Conservation (phyloP, 2,329 filamentous ascomycete genomes). For the Davidsoniella eucalypti region DNA sequence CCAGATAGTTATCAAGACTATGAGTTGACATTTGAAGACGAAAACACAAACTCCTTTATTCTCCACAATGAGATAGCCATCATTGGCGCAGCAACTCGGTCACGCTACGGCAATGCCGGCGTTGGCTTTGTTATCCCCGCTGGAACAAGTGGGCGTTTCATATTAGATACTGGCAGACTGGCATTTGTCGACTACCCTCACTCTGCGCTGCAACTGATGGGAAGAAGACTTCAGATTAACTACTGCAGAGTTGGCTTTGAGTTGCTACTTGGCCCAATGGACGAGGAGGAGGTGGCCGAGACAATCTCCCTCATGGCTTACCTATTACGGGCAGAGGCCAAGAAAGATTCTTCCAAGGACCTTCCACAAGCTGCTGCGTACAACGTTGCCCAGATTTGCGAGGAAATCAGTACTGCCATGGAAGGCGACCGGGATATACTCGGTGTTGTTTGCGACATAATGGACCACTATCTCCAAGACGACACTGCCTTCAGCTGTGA, state of each 20-base stretch:
- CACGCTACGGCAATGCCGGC: slow-evolving; percentile 20
- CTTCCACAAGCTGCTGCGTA: slow-evolving; percentile 14
- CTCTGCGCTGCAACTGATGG: slow-evolving; percentile 64
- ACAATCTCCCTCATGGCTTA: slow-evolving; percentile 59
- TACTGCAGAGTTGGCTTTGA: slow-evolving; percentile 38
- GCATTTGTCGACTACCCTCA: slow-evolving; percentile 65
- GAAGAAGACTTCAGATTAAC: slow-evolving; percentile 56
- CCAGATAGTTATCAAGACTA: slow-evolving; percentile 58
- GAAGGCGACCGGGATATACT: slow-evolving; percentile 56
- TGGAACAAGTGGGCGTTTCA: slow-evolving; percentile 53
- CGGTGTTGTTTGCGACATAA: slow-evolving; percentile 64
- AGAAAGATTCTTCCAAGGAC: slow-evolving; percentile 20
- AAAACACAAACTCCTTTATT: slow-evolving; percentile 64
- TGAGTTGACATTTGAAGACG: slow-evolving; percentile 65
- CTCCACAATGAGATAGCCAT: slow-evolving; percentile 48
- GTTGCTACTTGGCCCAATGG: slow-evolving; percentile 35
- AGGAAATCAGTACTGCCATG: slow-evolving; percentile 38
- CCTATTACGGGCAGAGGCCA: slow-evolving; percentile 39
- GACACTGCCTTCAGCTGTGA: slow-evolving; percentile 40
- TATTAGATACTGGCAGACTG: slow-evolving; percentile 61
- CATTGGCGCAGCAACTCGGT: slow-evolving; percentile 26
- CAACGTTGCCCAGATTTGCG: slow-evolving; percentile 32
- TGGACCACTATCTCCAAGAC: slow-evolving; percentile 54
- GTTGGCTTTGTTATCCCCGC: slow-evolving; percentile 45
- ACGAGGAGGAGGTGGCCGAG: slow-evolving; percentile 50